A percentile compares a stretch with the other conserved stretches of the same genome.
Conservation (phyloP, 1,284 basidiomycete genomes). For the Marasmius oreades region DNA sequence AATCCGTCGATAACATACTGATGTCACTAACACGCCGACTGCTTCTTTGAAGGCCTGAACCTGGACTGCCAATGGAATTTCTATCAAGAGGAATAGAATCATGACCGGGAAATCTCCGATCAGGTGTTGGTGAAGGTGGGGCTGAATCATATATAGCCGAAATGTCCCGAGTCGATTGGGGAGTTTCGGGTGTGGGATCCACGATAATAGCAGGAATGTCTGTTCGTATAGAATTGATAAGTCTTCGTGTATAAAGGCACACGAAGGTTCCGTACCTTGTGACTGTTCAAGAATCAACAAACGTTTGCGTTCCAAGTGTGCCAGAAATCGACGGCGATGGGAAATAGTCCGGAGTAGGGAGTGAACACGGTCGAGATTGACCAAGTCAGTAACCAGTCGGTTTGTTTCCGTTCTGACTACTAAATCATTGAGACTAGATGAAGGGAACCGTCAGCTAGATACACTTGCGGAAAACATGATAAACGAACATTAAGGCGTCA, state of each 20-base stretch:
- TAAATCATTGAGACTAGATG: conserved; percentile 6
- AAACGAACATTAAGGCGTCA: conserved; percentile 77
- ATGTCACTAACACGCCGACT: conserved; percentile 53
- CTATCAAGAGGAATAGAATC: conserved; percentile 31
- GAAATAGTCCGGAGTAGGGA: conserved; percentile 77
- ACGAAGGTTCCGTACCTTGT: conserved; percentile 29
- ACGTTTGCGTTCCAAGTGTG: conserved; percentile 35
- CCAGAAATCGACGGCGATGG: conserved; percentile 67
- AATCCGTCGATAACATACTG: conserved; percentile 57
- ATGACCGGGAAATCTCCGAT: conserved; percentile 33
- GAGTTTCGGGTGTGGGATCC: conserved; percentile 49
- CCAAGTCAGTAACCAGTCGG: conserved; percentile 76
- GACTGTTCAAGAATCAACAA: conserved; percentile 4
- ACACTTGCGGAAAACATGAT: not conserved
- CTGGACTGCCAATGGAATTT: conserved; percentile 19
- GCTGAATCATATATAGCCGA: conserved; percentile 44
- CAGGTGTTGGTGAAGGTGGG: conserved; percentile 41
- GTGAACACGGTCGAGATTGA: conserved; percentile 80
- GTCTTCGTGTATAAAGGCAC: no score
- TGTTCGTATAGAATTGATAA: no score
- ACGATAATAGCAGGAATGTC: conserved; percentile 71
- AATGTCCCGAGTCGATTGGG: conserved; percentile 50
- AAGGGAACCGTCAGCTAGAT: not conserved
- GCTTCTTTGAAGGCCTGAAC: conserved; percentile 49
- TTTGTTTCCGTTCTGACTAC: conserved; percentile 64